phyloP scores from a whole-genome alignment of 768 basidiomycete species.

The Mycena albidolilacea region DNA sequence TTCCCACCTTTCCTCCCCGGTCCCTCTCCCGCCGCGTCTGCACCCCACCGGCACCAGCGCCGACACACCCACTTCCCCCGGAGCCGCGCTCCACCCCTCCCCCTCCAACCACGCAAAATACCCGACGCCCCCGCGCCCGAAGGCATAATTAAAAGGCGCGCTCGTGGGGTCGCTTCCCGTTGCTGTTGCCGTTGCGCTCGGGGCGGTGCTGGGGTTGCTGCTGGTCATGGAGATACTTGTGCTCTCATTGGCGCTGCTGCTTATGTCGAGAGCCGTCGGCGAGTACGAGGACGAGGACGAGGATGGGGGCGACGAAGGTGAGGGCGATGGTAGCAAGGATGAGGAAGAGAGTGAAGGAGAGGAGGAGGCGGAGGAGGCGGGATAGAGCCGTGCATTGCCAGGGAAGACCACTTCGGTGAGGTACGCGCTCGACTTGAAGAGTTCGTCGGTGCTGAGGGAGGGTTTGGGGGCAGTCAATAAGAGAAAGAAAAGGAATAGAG shows the following conservation, averaged over 20 bases:
- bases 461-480: neutral
- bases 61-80: no score
- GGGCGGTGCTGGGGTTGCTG: conserved; percentile 40
- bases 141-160: conserved; percentile 83
- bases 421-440: conserved; percentile 83
- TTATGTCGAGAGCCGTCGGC: neutral
- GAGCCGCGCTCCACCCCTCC: conserved; percentile 45
- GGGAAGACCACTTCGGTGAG: conserved; percentile 77
- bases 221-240: conserved; percentile 27
- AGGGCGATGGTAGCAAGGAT: no score
- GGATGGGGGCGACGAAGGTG: neutral
- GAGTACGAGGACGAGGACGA: no score
- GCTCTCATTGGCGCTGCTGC: neutral
- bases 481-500: neutral
- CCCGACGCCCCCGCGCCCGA: conserved; percentile 60
- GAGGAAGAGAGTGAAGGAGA: no score
- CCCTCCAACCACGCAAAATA: conserved; percentile 87
- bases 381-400: conserved; percentile 26
- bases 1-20: conserved; percentile 37
- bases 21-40: conserved; percentile 56
- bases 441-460: conserved; percentile 74
- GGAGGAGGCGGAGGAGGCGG: neutral
- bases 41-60: no score
- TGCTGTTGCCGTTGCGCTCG: conserved; percentile 42
- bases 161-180: conserved; percentile 61